A percentile compares a stretch with the other conserved stretches of the same genome.
phyloP scores from a whole-genome alignment of 2,329 filamentous ascomycete species.

The Myriosclerotinia scirpicola region DNA sequence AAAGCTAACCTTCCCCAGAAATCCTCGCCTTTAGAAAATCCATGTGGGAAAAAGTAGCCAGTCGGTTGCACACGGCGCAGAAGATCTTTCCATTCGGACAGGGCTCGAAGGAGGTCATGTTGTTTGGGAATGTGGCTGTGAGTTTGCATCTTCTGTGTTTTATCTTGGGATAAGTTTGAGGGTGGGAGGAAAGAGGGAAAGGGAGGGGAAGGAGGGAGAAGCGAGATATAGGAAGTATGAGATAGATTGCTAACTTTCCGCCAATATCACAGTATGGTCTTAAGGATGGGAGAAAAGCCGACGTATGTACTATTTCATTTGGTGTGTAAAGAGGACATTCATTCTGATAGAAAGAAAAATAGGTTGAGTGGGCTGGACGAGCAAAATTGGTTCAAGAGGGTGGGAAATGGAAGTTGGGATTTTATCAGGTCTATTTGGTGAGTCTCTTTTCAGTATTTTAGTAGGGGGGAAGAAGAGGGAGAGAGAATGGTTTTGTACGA shows the following conservation, averaged over 20 bases:
- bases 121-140: slow-evolving; percentile 51
- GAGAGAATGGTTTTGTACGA: neutral
- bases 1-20: slow-evolving; percentile 39
- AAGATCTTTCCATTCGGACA: slow-evolving; percentile 53
- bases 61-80: slow-evolving; percentile 47
- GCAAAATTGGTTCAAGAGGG: slow-evolving; percentile 35
- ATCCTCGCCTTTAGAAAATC: slow-evolving; percentile 52
- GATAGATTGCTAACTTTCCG: neutral
- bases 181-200: neutral
- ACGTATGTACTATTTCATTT: slow-evolving; percentile 26
- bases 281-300: slow-evolving; percentile 47
- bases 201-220: neutral
- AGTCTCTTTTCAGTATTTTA: neutral
- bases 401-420: slow-evolving; percentile 36
- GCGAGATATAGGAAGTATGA: neutral
- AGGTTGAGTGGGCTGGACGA: slow-evolving; percentile 37
- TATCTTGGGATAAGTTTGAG: too few relatives aligned
- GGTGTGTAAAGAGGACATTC: neutral
- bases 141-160: slow-evolving; percentile 1
- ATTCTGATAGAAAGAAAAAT: slow-evolving; percentile 5
- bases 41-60: slow-evolving; percentile 54
- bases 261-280: slow-evolving; percentile 44
- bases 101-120: slow-evolving; percentile 51
- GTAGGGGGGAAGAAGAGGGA: too few relatives aligned
- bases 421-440: slow-evolving; percentile 38